phyloP scores from a whole-genome alignment of 78 protist species.

The Speleostelium caveatum region DNA sequence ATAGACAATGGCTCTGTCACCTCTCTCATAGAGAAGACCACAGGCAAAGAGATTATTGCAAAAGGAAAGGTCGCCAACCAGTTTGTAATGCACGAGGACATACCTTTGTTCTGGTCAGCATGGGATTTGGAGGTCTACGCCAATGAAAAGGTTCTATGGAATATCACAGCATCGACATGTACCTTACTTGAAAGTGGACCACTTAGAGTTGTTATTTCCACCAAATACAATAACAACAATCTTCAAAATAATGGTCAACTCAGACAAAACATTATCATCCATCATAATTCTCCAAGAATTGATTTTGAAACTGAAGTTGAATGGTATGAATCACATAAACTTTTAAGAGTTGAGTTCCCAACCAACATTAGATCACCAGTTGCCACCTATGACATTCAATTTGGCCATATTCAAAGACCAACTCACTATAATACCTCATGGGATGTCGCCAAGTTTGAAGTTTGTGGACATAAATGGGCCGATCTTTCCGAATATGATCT shows the following conservation, averaged over 20 bases:
- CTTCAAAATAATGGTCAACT: not conserved
- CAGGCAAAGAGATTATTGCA: constrained; percentile 4
- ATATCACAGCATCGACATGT: not conserved
- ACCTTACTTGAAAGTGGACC: constrained; percentile 39
- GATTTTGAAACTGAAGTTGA: constrained; percentile 75
- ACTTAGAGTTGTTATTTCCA: constrained; percentile 17
- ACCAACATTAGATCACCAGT: constrained; percentile 35
- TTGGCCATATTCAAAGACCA: constrained; percentile 88
- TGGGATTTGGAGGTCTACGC: constrained; percentile 84
- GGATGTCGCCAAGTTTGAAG: constrained; percentile 91
- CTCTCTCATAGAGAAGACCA: not conserved
- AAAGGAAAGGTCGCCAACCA: constrained; percentile 45
- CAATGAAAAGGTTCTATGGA: constrained; percentile 24
- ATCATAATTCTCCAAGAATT: constrained; percentile 21
- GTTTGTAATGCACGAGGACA: constrained; percentile 82
- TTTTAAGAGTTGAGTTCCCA: constrained; percentile 91
- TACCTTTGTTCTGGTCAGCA: constrained; percentile 88
- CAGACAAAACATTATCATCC: not conserved
- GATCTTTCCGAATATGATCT: constrained; percentile 82
- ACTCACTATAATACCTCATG: constrained; percentile 90
- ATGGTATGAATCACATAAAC: constrained; percentile 81
- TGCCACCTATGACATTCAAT: constrained; percentile 87
- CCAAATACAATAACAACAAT: not conserved
- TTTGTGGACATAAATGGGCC: constrained; percentile 87
- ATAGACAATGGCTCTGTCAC: not conserved